phyloP scores from a whole-genome alignment of 495 filamentous ascomycete species.

The Xylaria acuta region DNA sequence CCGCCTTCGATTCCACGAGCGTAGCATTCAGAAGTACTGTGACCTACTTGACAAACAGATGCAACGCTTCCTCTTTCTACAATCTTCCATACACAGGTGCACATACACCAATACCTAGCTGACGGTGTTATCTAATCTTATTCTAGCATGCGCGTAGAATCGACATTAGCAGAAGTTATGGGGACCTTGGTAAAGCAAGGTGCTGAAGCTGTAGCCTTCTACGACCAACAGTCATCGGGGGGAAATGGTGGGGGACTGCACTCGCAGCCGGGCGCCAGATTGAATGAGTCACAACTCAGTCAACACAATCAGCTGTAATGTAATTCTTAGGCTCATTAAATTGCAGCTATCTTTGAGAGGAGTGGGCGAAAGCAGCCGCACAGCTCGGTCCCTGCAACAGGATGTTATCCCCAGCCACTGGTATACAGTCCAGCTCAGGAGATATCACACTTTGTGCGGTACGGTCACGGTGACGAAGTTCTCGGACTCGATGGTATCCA shows the following conservation, averaged over 20 bases:
- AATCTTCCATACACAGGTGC: slow-evolving; percentile 11
- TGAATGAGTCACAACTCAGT: not conserved
- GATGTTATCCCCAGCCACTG: not conserved
- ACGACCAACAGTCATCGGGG: not conserved
- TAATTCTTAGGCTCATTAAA: not conserved
- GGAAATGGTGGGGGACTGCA: not conserved
- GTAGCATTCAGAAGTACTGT: slow-evolving; percentile 17
- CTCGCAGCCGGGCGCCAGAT: not conserved
- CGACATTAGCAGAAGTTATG: slow-evolving; percentile 4
- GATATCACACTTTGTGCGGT: not conserved
- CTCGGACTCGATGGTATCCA: not conserved
- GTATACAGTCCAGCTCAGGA: not conserved
- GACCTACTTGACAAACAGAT: slow-evolving; percentile 15
- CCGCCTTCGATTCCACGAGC: slow-evolving; percentile 12
- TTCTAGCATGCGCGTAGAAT: not conserved
- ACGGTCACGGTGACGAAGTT: not conserved
- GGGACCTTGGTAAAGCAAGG: not conserved
- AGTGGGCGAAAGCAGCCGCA: not conserved
- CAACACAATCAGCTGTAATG: not conserved
- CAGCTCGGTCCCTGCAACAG: not conserved
- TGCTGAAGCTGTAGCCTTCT: not conserved
- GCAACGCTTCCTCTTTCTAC: slow-evolving; percentile 18
- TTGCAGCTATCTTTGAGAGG: not conserved
- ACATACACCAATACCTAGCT: not conserved
- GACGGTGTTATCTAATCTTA: not conserved